phyloP scores from a whole-genome alignment of 805 yeast species.

The Starmerella geochares region DNA sequence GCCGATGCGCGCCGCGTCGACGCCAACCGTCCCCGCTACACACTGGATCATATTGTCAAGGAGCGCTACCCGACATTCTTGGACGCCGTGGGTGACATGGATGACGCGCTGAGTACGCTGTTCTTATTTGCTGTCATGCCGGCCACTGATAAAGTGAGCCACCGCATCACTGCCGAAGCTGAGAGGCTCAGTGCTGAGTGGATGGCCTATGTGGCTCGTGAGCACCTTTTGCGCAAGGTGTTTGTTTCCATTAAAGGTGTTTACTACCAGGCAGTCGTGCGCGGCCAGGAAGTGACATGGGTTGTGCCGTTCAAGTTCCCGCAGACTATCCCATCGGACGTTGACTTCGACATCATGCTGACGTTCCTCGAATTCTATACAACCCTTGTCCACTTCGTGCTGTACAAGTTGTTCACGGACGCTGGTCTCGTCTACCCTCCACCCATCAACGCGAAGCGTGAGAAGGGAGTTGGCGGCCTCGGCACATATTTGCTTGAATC shows the following conservation, averaged over 20 bases:
- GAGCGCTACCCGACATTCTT: constrained; percentile 91
- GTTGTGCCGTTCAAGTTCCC: constrained; percentile 95
- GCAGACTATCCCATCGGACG: constrained; percentile 83
- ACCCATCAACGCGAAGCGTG: constrained; percentile 55
- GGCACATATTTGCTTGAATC: constrained; percentile 67
- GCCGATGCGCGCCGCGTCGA: constrained; percentile 80
- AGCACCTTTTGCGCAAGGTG: constrained; percentile 70
- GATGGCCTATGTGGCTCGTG: constrained; percentile 86
- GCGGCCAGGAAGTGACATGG: constrained; percentile 93
- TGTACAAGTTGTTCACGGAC: constrained; percentile 77
- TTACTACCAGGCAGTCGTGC: constrained; percentile 79
- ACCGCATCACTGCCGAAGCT: constrained; percentile 79
- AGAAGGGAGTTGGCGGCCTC: constrained; percentile 83
- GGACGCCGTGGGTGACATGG: constrained; percentile 86
- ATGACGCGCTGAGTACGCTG: constrained; percentile 91
- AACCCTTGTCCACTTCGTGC: constrained; percentile 76
- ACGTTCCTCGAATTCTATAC: constrained; percentile 94
- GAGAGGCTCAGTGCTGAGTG: constrained; percentile 82
- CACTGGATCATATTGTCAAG: constrained; percentile 79
- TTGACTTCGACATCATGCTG: constrained; percentile 93
- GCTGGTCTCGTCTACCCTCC: constrained; percentile 87
- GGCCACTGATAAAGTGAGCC: constrained; percentile 71
- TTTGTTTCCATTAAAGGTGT: constrained; percentile 96
- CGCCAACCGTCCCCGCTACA: constrained; percentile 68
- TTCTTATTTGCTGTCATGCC: constrained; percentile 92